Base-by-base conservation (phyloP, 306 rosid genomes). In the Prunus kanzakura region DNA sequence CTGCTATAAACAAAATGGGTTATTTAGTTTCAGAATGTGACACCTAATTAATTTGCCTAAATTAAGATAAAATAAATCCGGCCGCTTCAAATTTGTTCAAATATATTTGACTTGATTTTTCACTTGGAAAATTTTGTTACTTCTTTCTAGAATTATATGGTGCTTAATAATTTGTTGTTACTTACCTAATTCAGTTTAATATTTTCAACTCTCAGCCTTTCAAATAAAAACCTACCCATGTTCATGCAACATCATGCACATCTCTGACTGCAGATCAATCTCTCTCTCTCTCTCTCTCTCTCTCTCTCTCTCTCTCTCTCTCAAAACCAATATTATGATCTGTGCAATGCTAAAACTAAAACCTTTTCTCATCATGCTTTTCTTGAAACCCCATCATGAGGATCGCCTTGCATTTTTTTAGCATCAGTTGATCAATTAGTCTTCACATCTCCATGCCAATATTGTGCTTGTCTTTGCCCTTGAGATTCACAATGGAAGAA, bases 171-270 rank as follows among this genome's bases (percentile, higher is more conserved):
- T 77, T 64, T 68, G 73, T 74, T 73, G 75, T 76, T 56, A 65
- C 78, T 49, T 43, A 63, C 77, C 82, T 80, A 78, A 80, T 68
- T 84, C 79, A 14, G 82, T 84, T 81, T 65, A 68, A 67, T 46
- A 57, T 47, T 62, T 47, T 38, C 38, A 77, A 68, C 51, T 69
- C 73, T 68, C 74, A 45, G 20, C 87, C 82, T 64, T 77, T 16
- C 77, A 77, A 80, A 84, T 69, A 72, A 73, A 77, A 63, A 72
- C 54, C 78, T 74, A 73, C 25, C 77, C 86, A 86, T 78, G 56
- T 86, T 67, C 80, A 72, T 54, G 81, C 85, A 77, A 79, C 83
- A 72, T 9, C 58, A 73, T 30, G 43, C 76, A 75, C 25, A 69
- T 29, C 69, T 67, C 62, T 69, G 49, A 78, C 75, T 62, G 30